Base-by-base conservation (phyloP, 148 eudicot species). In the Gaultheria prostrata region DNA sequence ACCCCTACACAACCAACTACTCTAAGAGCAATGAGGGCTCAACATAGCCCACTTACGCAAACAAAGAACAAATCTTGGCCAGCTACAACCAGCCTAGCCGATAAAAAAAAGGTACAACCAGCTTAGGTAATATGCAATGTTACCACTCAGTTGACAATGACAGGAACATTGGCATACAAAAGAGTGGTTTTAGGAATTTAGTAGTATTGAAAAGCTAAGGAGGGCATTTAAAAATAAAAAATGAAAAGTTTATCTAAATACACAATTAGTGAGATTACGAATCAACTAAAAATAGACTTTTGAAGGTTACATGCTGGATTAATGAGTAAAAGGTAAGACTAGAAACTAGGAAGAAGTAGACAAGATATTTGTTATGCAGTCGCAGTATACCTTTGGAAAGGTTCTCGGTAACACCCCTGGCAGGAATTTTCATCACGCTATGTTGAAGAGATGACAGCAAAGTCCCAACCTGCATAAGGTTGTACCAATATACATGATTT, bases 351-450 rank as follows among this genome's bases (percentile, higher is more conserved):
- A 67, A 48, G 63, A 11, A 69, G 30, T 18, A 53, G 59, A 14
- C 18, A 48, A 6, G 8, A 28, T 67, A 48, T 20, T n/a, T 9
- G 46, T 9, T 7, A 72, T 24, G 56, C 35, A 26, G 17, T 43
- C 46, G 59, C 33, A 81, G 21, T 35, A 81, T 89, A 96, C 99
- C 99, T 92, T 84, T 86, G 24, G 91, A 84, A 72, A 89, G 85
- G 57, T 89, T 89, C 85, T 89, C 85, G 39, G 88, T 63, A 59
- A 45, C 75, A 61, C 75, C 87, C 85, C 81, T 87, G 77, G 94
- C 97, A 53, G 99, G 98, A 85, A 96, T 92, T 83, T 94, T 92
- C 91, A 96, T 85, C 70, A 93, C 86, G 82, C 87, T 86, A 80
- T 90, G 91, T 77, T 92, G 89, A 78, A 81, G 92, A 74, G 91